Conservation (phyloP, 805 yeast genomes). For the Suhomyces canberraensis region DNA sequence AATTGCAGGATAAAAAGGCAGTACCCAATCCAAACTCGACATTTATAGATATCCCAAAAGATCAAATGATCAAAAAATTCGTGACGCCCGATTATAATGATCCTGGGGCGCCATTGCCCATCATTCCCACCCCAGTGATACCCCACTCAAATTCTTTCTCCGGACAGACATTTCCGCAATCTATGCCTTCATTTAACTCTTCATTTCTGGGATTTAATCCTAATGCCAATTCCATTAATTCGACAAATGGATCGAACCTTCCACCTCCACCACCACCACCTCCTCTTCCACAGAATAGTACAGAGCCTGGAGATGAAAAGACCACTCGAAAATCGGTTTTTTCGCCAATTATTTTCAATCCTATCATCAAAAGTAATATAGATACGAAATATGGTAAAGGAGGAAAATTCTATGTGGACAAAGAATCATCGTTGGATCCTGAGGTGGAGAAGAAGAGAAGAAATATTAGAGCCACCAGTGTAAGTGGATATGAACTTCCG, state of each 20-base stretch:
- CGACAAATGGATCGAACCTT: background rate
- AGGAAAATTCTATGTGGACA: slow-evolving; percentile 76
- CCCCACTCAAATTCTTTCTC: slow-evolving; percentile 19
- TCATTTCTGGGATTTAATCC: background rate
- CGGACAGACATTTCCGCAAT: slow-evolving; percentile 3
- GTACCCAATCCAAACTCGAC: slow-evolving; percentile 7
- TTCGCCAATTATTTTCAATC: slow-evolving; percentile 80
- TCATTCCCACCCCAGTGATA: slow-evolving; percentile 47
- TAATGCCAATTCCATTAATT: background rate
- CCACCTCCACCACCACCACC: too few species aligned
- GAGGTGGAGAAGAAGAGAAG: slow-evolving; percentile 19
- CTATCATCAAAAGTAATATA: slow-evolving; percentile 67
- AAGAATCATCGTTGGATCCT: slow-evolving; percentile 24
- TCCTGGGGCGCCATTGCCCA: slow-evolving; percentile 82
- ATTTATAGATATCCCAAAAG: slow-evolving; percentile 52
- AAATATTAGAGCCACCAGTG: slow-evolving; percentile 34
- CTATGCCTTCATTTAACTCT: background rate
- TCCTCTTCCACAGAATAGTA: too few species aligned
- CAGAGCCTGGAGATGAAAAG: slow-evolving; percentile 2
- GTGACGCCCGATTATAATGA: slow-evolving; percentile 61
- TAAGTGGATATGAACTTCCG: slow-evolving; percentile 14
- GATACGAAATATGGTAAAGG: slow-evolving; percentile 88
- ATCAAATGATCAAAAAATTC: slow-evolving; percentile 44
- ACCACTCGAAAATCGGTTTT: slow-evolving; percentile 53
- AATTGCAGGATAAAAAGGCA: background rate